Percentiles rank a stretch among this genome's conserved stretches.
Evolutionary conservation across 169 alveolate genomes (phyloP).

Genomic region (Eimeria necatrix): DNA sequence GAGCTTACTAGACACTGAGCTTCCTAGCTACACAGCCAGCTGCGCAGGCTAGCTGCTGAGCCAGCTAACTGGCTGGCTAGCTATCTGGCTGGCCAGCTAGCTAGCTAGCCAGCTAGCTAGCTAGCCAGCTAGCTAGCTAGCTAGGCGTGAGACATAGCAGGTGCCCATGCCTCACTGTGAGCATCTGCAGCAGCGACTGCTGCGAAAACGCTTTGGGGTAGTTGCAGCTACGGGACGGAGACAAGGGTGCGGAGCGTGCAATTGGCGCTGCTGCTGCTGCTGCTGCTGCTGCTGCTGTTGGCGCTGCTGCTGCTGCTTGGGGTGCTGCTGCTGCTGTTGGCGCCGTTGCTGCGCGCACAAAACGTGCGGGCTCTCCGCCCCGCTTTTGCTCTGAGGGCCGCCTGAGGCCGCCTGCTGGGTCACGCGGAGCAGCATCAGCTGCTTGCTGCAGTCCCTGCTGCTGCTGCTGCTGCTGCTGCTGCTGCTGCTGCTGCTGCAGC

Average conservation of each 20-base stretch:
- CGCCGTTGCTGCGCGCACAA: background rate
- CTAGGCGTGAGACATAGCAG: background rate
- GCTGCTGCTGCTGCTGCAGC: conserved; percentile 32
- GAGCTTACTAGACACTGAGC: no score
- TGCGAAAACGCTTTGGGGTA: background rate
- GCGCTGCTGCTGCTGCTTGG: no score
- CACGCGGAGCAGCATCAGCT: background rate
- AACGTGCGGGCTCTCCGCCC: background rate
- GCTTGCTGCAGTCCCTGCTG: background rate
- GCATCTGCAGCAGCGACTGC: conserved; percentile 41
- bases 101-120: background rate
- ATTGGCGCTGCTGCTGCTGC: background rate
- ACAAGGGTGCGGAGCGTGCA: background rate
- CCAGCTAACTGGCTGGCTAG: background rate
- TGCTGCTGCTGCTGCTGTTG: background rate
- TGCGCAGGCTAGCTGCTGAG: background rate
- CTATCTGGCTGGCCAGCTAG: background rate
- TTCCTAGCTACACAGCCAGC: no score
- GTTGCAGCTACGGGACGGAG: background rate
- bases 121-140: conserved; percentile 42
- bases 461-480: conserved; percentile 39
- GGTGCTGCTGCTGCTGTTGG: no score
- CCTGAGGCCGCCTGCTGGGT: no score
- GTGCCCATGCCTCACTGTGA: background rate
- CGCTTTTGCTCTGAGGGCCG: background rate